These are phyloP conservation scores for Suillus alpinus DNA, from an alignment of 768 basidiomycete species.

Conservation along the genomic window DNA sequence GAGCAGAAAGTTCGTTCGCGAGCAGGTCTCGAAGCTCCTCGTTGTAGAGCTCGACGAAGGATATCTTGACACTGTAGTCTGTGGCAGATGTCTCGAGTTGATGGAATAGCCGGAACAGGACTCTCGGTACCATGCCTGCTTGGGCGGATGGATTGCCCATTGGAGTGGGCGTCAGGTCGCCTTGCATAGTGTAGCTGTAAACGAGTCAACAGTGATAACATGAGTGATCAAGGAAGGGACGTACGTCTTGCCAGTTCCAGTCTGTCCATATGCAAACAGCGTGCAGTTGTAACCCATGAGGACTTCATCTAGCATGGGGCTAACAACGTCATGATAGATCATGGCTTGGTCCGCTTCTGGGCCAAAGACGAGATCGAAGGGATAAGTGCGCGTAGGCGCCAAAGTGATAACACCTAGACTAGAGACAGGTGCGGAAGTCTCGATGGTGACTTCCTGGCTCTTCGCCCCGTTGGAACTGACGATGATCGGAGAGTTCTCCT, in stretches of 20 bases:
- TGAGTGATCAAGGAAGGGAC: conserved; percentile 28
- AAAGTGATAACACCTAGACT: conserved; percentile 71
- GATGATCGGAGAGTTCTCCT: conserved; percentile 85
- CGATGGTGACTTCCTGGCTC: conserved; percentile 74
- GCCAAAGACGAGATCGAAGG: conserved; percentile 94
- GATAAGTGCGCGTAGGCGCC: conserved; percentile 83
- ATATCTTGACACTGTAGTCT: conserved; percentile 92
- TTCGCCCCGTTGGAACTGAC: conserved; percentile 76
- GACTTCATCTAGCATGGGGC: conserved; percentile 92
- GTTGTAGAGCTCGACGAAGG: conserved; percentile 95
- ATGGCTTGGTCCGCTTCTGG: conserved; percentile 94
- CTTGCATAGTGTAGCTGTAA: conserved; percentile 92
- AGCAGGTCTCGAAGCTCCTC: conserved; percentile 96
- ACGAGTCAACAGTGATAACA: conserved; percentile 12
- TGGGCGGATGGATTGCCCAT: conserved; percentile 85
- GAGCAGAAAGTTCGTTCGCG: conserved; percentile 70
- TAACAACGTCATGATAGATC: conserved; percentile 92
- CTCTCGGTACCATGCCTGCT: conserved; percentile 96
- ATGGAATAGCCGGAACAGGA: conserved; percentile 86
- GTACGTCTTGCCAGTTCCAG: conserved; percentile 98
- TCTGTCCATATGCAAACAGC: conserved; percentile 97
- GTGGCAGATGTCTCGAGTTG: conserved; percentile 71
- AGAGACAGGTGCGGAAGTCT: conserved; percentile 67
- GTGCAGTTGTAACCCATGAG: conserved; percentile 95
- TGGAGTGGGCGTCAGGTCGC: conserved; percentile 78